Percentiles rank a stretch among this genome's conserved stretches.
phyloP scores from a whole-genome alignment of 225 moss, liverwort and hornwort species.

The Neckera pumila region DNA sequence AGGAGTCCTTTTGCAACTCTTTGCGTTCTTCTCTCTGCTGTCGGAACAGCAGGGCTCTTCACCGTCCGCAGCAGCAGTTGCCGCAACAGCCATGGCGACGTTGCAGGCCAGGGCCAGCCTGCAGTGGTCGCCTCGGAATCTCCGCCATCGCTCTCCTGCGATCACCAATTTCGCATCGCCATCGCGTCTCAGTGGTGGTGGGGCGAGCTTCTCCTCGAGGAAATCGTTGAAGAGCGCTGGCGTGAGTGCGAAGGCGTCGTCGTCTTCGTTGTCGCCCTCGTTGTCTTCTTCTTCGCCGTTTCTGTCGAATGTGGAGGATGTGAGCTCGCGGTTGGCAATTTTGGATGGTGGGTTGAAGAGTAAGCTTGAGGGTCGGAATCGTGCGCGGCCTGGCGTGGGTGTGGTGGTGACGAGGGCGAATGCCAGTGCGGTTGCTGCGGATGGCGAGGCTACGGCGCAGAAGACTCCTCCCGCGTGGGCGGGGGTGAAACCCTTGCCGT shows the following conservation, averaged over 20 bases:
- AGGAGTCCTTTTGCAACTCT: not conserved
- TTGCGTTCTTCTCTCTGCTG: not conserved
- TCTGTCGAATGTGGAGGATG: not conserved
- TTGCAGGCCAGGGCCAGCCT: slow-evolving; percentile 40
- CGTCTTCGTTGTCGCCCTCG: not conserved
- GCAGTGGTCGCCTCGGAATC: slow-evolving; percentile 8
- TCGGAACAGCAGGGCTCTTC: not conserved
- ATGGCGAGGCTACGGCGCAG: not conserved
- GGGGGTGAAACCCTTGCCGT: slow-evolving; percentile 74
- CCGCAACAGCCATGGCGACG: slow-evolving; percentile 23
- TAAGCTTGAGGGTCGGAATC: not conserved
- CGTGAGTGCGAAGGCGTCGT: not conserved
- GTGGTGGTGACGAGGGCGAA: not conserved
- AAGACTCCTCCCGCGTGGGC: slow-evolving; percentile 11
- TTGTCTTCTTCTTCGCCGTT: not conserved
- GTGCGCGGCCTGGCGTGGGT: not conserved
- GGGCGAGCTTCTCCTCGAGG: not conserved
- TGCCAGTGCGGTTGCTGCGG: not conserved
- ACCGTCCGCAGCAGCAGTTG: not conserved
- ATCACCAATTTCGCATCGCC: not conserved
- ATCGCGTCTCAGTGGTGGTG: not conserved
- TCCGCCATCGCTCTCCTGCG: not conserved
- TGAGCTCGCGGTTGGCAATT: slow-evolving; percentile 1
- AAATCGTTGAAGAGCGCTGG: not conserved
- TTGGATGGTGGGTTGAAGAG: not conserved